phyloP scores from a whole-genome alignment of 306 rosid species.

The Erythrophleum fordii region DNA sequence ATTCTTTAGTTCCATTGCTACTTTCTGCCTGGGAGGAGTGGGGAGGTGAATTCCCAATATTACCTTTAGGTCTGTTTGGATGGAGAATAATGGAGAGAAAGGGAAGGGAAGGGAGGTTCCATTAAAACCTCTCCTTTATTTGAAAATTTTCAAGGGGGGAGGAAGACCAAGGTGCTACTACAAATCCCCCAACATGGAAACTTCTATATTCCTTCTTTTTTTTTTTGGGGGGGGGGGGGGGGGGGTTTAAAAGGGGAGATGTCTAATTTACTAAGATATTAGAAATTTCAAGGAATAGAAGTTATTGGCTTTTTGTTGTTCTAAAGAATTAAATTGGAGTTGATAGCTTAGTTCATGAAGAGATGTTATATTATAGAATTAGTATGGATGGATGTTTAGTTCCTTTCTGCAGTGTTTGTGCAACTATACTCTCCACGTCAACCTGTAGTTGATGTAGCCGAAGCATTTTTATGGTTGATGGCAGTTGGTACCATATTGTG shows the following conservation, averaged over 20 bases:
- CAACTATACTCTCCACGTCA: constrained; percentile 87
- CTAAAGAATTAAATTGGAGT: too few relatives aligned
- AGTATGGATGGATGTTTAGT: not conserved
- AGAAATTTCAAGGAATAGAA: too few relatives aligned
- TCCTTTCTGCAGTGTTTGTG: constrained; percentile 76
- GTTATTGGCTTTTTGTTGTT: not conserved
- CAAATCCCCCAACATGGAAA: not conserved
- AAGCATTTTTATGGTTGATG: constrained; percentile 96
- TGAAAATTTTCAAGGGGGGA: not conserved
- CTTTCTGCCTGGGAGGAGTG: too few relatives aligned
- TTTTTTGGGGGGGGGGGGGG: too few relatives aligned
- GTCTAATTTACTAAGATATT: not conserved
- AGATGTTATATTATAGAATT: not conserved
- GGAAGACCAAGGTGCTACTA: not conserved
- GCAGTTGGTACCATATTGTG: constrained; percentile 89
- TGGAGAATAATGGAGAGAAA: not conserved
- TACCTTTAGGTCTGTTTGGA: not conserved
- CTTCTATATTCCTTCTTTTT: too few relatives aligned
- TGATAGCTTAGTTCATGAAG: not conserved
- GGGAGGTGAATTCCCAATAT: not conserved
- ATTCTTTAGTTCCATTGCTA: too few relatives aligned
- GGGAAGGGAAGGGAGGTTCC: not conserved
- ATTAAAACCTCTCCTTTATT: not conserved
- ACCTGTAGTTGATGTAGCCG: constrained; percentile 88
- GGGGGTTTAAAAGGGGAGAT: not conserved